These are phyloP conservation scores for Dalbergia oliveri DNA, from an alignment of 306 rosid species.

Conservation along the genomic window DNA sequence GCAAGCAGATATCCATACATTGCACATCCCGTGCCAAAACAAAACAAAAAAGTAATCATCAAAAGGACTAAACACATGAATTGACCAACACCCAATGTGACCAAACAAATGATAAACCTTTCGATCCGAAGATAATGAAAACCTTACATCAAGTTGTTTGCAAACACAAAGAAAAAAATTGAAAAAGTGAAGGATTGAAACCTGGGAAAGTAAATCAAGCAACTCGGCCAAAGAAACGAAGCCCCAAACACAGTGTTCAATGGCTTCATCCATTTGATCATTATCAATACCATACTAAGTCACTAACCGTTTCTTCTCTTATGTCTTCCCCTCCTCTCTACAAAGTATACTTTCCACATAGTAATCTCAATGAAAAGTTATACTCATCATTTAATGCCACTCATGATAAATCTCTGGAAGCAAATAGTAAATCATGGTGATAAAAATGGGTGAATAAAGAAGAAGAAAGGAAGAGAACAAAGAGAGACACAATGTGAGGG, in stretches of 20 bases:
- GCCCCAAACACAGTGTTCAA: conserved; percentile 70
- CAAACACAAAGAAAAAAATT: not conserved
- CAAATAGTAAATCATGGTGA: too few relatives aligned
- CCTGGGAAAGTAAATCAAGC: conserved; percentile 93
- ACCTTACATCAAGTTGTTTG: not conserved
- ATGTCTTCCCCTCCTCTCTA: not conserved
- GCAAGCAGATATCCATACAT: too few relatives aligned
- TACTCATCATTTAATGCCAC: too few relatives aligned
- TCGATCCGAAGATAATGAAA: conserved; percentile 20
- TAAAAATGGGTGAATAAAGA: too few relatives aligned
- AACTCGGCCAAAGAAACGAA: conserved; percentile 80
- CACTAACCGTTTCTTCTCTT: not conserved
- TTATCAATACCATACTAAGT: conserved; percentile 35
- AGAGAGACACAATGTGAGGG: too few relatives aligned
- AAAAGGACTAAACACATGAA: not conserved
- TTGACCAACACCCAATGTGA: conserved; percentile 2
- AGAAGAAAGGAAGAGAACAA: too few relatives aligned
- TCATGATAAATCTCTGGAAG: too few relatives aligned
- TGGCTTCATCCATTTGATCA: conserved; percentile 70
- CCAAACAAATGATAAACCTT: conserved; percentile 29
- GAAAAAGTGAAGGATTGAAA: conserved; percentile 37
- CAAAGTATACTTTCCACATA: too few relatives aligned
- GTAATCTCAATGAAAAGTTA: too few relatives aligned
- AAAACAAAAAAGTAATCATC: too few relatives aligned
- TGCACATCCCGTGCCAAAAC: too few relatives aligned